Evolutionary conservation across 352 stramenopile species (phyloP), one percentile per base, ranked within the genome.

Genomic region (Phytophthora podocarpi): DNA sequence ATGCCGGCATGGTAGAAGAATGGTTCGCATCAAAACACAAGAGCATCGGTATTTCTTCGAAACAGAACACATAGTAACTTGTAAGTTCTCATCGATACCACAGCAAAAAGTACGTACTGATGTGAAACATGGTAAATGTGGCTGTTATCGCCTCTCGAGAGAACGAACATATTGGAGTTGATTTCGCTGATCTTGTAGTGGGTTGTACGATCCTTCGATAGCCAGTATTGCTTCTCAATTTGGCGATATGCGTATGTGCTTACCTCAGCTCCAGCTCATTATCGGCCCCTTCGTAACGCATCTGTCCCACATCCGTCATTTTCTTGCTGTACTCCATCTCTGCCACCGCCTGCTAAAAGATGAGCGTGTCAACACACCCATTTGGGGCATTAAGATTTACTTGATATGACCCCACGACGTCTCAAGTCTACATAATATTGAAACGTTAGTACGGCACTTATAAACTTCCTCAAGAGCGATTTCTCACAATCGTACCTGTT

Each of bases 251-350:
- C 20, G n/a, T 56, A 24, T 9, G 34, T 27, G 21, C 48, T 56
- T 13, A 43, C 20, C 13, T 54, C 32, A n/a, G 21, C 3, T 43
- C 8, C 9, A 54, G 46, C 24, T 54, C 21, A 3, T 27, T 35
- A n/a, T 54, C 48, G 1, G 35, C 48, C 13, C 35, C 35, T 28
- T 30, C 6, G 12, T 56, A 56, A n/a, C 35, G 48, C 34, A 56
- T 46, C 5, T 56, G 26, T 3, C 48, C 32, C 13, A 56, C 48
- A 18, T 18, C 34, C 12, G 48, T 56, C 11, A 46, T 40, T 39
- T 56, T 18, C n/a, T 32, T 46, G 26, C 23, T 27, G 34, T 56
- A 56, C 48, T 56, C 48, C 32, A 56, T 56, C 16, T 56, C 48
- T 13, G 48, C 32, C 7, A 46, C 20, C 5, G 34, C 34, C 16